phyloP scores from a whole-genome alignment of 192 early-diverging fungal species.

The Haplosporangium gracile region DNA sequence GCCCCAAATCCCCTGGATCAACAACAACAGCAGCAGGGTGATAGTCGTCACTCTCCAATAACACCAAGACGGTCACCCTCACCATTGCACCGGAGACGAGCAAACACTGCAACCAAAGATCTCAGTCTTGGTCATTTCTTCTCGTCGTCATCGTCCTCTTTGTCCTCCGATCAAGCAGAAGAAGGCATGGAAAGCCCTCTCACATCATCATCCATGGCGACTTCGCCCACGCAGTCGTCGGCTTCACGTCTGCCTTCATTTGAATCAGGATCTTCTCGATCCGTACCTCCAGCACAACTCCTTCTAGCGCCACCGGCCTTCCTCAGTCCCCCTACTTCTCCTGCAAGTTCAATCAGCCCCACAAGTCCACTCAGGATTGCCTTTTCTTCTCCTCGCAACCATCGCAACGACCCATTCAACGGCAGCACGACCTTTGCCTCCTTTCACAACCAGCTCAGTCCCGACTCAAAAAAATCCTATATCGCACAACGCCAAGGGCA shows the following conservation, averaged over 20 bases:
- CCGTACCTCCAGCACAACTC: not conserved
- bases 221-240: conserved; percentile 10
- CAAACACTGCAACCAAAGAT: not conserved
- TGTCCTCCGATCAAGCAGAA: conserved; percentile 2
- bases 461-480: conserved; percentile 7
- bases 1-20: not conserved
- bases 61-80: not conserved
- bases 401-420: conserved; percentile 4
- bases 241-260: not conserved
- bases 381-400: conserved; percentile 19
- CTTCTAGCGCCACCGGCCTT: not conserved
- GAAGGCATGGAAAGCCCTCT: conserved; percentile 13
- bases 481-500: not conserved
- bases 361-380: conserved; percentile 21
- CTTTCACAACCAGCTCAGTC: conserved; percentile 19
- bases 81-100: not conserved
- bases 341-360: conserved; percentile 2
- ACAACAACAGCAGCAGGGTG: not conserved
- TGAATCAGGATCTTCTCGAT: not conserved
- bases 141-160: conserved; percentile 7
- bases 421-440: conserved; percentile 20
- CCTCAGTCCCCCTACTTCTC: not conserved
- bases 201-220: conserved; percentile 1
- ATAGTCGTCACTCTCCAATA: not conserved
- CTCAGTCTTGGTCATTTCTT: conserved; percentile 4